A percentile compares a stretch with the other conserved stretches of the same genome.
These are phyloP conservation scores for Priceomyces medius DNA, from an alignment of 805 yeast genomes.

Conservation along the genomic window DNA sequence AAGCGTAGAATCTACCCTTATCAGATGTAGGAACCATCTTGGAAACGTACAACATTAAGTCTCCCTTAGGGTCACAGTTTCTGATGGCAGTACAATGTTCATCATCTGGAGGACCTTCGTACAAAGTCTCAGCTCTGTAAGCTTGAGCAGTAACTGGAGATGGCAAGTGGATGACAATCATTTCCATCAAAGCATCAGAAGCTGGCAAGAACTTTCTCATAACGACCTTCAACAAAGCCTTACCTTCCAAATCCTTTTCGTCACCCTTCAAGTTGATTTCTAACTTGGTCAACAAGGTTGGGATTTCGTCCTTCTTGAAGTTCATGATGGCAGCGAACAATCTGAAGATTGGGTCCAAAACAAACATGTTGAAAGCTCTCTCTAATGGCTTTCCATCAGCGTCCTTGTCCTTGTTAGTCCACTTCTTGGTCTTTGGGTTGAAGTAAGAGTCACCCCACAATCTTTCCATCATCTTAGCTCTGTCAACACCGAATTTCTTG, in stretches of 20 bases:
- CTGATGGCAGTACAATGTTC: slow-evolving; percentile 87
- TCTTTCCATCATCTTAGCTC: slow-evolving; percentile 96
- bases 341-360: slow-evolving; percentile 98
- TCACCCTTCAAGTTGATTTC: slow-evolving; percentile 92
- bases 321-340: slow-evolving; percentile 96
- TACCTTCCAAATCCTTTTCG: slow-evolving; percentile 98
- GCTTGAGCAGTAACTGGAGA: slow-evolving; percentile 99
- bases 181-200: slow-evolving; percentile 98
- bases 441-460: slow-evolving; percentile 99
- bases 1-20: slow-evolving; percentile 99
- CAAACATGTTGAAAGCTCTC: slow-evolving; percentile 99
- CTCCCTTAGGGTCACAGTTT: slow-evolving; percentile 98
- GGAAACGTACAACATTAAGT: slow-evolving; percentile 98
- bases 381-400: slow-evolving; percentile 94
- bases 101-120: slow-evolving; percentile 98
- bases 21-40: slow-evolving; percentile 99
- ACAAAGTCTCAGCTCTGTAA: slow-evolving; percentile 98
- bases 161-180: slow-evolving; percentile 98
- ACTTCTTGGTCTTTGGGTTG: slow-evolving; percentile 99
- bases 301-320: slow-evolving; percentile 97
- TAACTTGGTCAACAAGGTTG: slow-evolving; percentile 86
- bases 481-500: slow-evolving; percentile 99
- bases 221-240: slow-evolving; percentile 95
- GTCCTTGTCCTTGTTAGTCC: slow-evolving; percentile 95
- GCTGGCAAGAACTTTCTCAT: slow-evolving; percentile 99